Evolutionary conservation across 768 basidiomycete genomes (phyloP), one percentile per base, ranked within the genome.

Genomic region (Cubamyces sp.): DNA sequence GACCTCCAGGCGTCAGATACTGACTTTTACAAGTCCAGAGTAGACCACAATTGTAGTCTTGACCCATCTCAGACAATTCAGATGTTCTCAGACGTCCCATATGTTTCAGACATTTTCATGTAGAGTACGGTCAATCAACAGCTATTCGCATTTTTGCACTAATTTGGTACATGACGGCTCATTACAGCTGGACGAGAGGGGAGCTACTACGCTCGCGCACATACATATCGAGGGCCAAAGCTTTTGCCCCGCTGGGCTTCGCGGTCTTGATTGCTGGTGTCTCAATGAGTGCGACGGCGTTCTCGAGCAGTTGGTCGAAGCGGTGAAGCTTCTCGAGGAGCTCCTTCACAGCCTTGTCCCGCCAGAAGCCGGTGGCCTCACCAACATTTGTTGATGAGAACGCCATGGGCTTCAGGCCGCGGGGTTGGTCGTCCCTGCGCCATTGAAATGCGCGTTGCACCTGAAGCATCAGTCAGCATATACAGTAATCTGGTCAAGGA

Each of bases 251-350:
- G 41, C 53, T 19, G 25, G 21, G 23, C 21, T 49, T 49, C 2
- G 14, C 18, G 28, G 28, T 30, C 19, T 40, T 43, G 14, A 5
- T 16, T 15, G 14, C 25, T 41, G 40, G 39, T 23, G 26, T 16
- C 8, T 3, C 12, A 5, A 43, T 23, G 6, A 21, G 43, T 4
- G 21, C 23, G 6, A n/a, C 21, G 7, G 53, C 41, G 11, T 15
- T 11, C 21, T 23, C 7, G 23, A 54, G 40, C 12, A 54, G 19
- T 12, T 41, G 53, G 3, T 42, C 41, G 12, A 54, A 14, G 9
- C 53, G 53, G 21, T 54, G 53, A 9, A 41, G 53, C 53, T 54
- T 54, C 40, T 54, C 41, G 25, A 42, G 6, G 5, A 54, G 41
- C 6, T 43, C 40, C 8, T 28, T 11, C 5, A 54, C 40, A 9